Conservation (phyloP, 1,284 basidiomycete genomes). For the Trichosporon sp. region DNA sequence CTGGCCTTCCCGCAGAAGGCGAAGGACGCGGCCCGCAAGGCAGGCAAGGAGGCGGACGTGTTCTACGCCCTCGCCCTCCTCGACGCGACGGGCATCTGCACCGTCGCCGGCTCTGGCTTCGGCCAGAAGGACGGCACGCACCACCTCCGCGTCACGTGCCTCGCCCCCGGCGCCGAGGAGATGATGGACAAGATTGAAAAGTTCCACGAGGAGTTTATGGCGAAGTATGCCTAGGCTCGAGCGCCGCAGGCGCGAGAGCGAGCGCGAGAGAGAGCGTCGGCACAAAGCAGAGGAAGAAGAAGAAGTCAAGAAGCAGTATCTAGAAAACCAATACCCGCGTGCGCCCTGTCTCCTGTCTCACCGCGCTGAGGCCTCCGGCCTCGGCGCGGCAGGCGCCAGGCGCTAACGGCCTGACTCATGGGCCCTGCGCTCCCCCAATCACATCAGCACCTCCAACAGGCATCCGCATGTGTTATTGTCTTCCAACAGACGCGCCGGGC, state of each 20-base stretch:
- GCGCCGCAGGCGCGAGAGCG: neutral
- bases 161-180: constrained; percentile 74
- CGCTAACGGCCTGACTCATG: constrained; percentile 6
- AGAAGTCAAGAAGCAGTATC: neutral
- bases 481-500: neutral
- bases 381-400: neutral
- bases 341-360: neutral
- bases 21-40: constrained; percentile 61
- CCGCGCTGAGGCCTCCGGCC: neutral
- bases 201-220: constrained; percentile 70
- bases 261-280: neutral
- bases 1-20: constrained; percentile 66
- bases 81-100: constrained; percentile 78
- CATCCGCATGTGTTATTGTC: constrained; percentile 1
- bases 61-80: constrained; percentile 75
- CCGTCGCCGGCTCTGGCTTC: constrained; percentile 81
- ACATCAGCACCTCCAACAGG: neutral
- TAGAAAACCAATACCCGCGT: neutral
- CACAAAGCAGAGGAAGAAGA: neutral
- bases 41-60: constrained; percentile 71
- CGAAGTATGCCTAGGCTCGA: constrained; percentile 56
- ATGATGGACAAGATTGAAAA: constrained; percentile 72
- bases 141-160: constrained; percentile 77
- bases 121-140: constrained; percentile 77
- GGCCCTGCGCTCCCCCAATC: constrained; percentile 2